Base-by-base conservation (phyloP, 176 grass and related monocot species). In the Canna indica region DNA sequence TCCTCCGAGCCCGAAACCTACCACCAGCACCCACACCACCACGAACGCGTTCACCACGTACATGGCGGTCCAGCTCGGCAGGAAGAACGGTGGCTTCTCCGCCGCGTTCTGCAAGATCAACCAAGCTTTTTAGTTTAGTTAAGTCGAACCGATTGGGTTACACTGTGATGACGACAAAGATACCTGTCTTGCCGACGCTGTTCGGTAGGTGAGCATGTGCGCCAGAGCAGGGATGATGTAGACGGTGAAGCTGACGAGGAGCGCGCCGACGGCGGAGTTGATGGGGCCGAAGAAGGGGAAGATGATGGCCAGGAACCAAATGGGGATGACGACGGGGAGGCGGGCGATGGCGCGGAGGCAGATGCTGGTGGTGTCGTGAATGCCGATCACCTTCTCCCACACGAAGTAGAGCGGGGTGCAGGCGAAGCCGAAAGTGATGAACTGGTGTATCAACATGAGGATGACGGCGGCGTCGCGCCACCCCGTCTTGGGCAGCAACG, bases 371-470 rank as follows among this genome's bases (percentile, higher is more conserved):
- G 66, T 69, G 61, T 50, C 80, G 83, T 90, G 87, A 69, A 83
- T 35, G n/a, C 87, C 83, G 60, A 90, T 68, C 33, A 61, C 79
- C 79, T 91, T 91, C 84, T 91, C 88, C 88, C 88, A 91, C 69
- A 91, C 88, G 88, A 91, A 91, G 85, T 87, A 91, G 79, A 91
- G 88, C 73, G 88, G 88, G 3, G 84, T 87, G 84, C 84, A 87
- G 2, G 88, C 88, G 84, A 91, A 91, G 54, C 88, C 88, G 79
- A 91, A 91, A 27, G 88, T 91, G 82, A 91, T 91, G 84, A 91
- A 91, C 87, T 90, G 87, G 83, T 90, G 87, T 70, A 90, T 75
- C 16, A 90, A 80, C 87, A 90, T 90, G n/a, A 90, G 83, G 24
- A 90, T 25, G 35, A 90, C 87, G 58, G 87, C 87, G 25, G 77